Conservation (phyloP, 495 filamentous ascomycete genomes). For the Talaromyces wortmannii region DNA sequence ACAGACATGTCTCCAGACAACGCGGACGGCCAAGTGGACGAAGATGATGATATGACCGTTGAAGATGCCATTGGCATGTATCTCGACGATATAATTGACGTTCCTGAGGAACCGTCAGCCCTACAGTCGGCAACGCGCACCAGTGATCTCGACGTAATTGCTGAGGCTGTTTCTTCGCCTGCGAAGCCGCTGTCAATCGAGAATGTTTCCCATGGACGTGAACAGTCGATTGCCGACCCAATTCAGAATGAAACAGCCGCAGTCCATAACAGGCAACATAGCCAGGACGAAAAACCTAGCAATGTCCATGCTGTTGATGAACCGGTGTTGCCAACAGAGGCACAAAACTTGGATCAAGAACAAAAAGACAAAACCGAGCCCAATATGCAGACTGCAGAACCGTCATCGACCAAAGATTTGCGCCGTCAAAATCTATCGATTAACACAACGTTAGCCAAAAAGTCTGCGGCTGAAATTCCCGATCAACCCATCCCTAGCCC, state of each 20-base stretch:
- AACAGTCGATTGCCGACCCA: background rate
- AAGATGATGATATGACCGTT: slow-evolving; percentile 71
- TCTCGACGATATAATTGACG: slow-evolving; percentile 69
- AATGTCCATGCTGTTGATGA: background rate
- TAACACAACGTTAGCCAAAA: background rate
- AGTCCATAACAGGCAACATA: no score
- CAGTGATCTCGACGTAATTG: slow-evolving; percentile 6
- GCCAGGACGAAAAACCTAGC: background rate
- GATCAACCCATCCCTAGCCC: slow-evolving; percentile 11
- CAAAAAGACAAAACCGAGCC: no score
- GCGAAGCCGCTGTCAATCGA: background rate
- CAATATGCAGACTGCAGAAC: no score
- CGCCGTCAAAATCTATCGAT: slow-evolving; percentile 1
- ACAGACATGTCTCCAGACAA: slow-evolving; percentile 57
- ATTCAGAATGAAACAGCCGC: background rate
- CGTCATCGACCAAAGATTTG: background rate
- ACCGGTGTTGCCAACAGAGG: background rate
- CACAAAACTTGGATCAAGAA: no score
- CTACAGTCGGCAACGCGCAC: slow-evolving; percentile 11
- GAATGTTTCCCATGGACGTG: background rate
- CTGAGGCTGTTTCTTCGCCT: background rate
- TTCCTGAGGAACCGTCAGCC: slow-evolving; percentile 33
- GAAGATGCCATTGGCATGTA: slow-evolving; percentile 96
- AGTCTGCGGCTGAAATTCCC: slow-evolving; percentile 2
- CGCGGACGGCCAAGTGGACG: slow-evolving; percentile 44